Base-by-base conservation (phyloP, 768 basidiomycete species). In the Pleurotus platypus region DNA sequence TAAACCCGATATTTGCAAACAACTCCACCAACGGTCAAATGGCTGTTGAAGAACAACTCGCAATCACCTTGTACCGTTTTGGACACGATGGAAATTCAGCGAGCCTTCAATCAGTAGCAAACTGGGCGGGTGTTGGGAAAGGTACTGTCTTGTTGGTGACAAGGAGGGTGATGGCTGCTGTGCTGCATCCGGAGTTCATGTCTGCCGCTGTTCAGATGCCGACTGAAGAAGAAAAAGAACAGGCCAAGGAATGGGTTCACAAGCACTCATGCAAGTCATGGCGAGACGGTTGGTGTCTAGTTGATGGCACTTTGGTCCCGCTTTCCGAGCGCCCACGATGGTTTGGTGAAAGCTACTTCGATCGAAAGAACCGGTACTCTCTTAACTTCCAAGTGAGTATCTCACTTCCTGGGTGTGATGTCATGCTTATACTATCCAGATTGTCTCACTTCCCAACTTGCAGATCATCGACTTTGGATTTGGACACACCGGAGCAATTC, bases 31-130 rank as follows among this genome's bases (percentile, higher is more conserved):
- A 64, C 37, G 30, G 38, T 1, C 71, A 73, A 57, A 63, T 65
- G 46, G 62, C 68, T 39, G 64, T 70, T 39, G 57, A 62, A 8
- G 46, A 63, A 26, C 74, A 78, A 51, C 58, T 78, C 9, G 74
- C 73, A 0, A 70, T 78, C 20, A 54, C 69, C 8, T 71, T 78
- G 6, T 76, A 67, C 47, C 62, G 69, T 0, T 75, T 77, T 62
- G 74, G 75, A 2, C 72, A 72, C 55, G 63, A 65, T 59, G 74
- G 77, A 22, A 79, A 74, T 71, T 72, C 68, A 15, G 67, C 70
- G 1, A 56, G 63, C 11, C 39, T 72, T 4, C 58, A 67, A 27
- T 47, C 64, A n/a, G 69, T 78, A 6, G 70, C 71, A 1, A 57
- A 65, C 11, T 78, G 75, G 77, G 66, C 75, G 8, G 76, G 78